Evolutionary conservation across 345 rosid species (phyloP).

Genomic region (Orychophragmus violaceus): DNA sequence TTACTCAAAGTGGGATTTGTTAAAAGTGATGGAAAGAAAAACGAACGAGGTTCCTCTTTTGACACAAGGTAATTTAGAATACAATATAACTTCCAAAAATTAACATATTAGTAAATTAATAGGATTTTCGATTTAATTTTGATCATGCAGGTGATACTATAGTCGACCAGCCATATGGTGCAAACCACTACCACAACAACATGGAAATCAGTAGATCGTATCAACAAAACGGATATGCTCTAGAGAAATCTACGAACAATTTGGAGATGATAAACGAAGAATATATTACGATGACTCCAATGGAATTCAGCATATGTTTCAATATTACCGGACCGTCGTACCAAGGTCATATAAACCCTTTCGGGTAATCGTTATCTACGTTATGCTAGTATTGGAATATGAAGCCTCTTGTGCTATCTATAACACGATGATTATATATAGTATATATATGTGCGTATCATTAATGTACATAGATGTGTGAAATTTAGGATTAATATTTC

Average conservation of each 20-base stretch:
- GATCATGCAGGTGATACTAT: slow-evolving; percentile 35
- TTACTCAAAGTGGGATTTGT: slow-evolving; percentile 40
- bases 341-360: slow-evolving; percentile 33
- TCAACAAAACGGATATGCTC: slow-evolving; percentile 27
- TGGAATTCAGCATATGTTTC: slow-evolving; percentile 22
- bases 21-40: slow-evolving; percentile 45
- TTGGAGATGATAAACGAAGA: slow-evolving; percentile 24
- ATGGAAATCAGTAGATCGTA: slow-evolving; percentile 18
- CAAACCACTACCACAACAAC: slow-evolving; percentile 30
- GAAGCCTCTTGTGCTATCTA: not conserved
- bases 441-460: not conserved
- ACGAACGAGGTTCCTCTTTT: slow-evolving; percentile 39
- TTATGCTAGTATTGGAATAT: not conserved
- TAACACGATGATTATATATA: not conserved
- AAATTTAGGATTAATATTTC: not conserved
- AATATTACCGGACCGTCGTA: slow-evolving; percentile 40
- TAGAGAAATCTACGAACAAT: slow-evolving; percentile 9
- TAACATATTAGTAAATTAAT: too few relatives aligned
- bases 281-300: not conserved
- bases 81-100: too few relatives aligned
- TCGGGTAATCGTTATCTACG: not conserved
- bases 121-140: not conserved
- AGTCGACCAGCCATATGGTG: slow-evolving; percentile 34
- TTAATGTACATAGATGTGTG: slow-evolving; percentile 15
- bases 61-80: slow-evolving; percentile 45